A percentile compares a stretch with the other conserved stretches of the same genome.
Evolutionary conservation across 805 yeast genomes (phyloP).

Genomic region (Ogataea angusta): DNA sequence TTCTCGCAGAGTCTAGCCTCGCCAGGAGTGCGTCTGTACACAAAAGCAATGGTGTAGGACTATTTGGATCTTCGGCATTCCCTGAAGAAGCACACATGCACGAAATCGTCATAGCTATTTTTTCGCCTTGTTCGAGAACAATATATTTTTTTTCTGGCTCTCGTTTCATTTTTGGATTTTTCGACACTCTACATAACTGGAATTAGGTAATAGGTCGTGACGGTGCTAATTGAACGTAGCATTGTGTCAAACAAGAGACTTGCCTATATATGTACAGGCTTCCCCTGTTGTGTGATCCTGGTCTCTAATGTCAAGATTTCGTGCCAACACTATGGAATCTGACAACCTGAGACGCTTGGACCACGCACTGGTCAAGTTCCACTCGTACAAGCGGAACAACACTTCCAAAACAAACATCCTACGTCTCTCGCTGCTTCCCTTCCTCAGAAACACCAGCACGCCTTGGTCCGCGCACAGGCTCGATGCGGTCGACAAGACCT

Average conservation of each 20-base stretch:
- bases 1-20: conserved; percentile 14
- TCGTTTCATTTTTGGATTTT: conserved; percentile 1
- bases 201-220: conserved; percentile 8
- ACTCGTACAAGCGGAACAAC: conserved; percentile 34
- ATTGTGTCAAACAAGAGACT: conserved; percentile 5
- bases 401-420: conserved; percentile 44
- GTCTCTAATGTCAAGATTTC: conserved; percentile 2
- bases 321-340: conserved; percentile 1
- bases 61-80: conserved; percentile 3
- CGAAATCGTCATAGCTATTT: background rate
- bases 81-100: background rate
- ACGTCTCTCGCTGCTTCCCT: conserved; percentile 45
- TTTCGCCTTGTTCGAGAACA: background rate
- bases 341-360: conserved; percentile 31
- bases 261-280: background rate
- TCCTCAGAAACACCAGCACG: conserved; percentile 31
- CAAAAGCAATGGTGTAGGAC: background rate
- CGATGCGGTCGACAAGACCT: background rate
- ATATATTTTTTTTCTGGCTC: background rate
- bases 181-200: conserved; percentile 1
- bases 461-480: conserved; percentile 10
- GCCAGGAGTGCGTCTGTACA: conserved; percentile 4
- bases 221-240: background rate
- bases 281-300: background rate
- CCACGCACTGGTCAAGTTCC: conserved; percentile 42